Base-by-base conservation (phyloP, 768 basidiomycete species). In the Hygrocybe coccinea region DNA sequence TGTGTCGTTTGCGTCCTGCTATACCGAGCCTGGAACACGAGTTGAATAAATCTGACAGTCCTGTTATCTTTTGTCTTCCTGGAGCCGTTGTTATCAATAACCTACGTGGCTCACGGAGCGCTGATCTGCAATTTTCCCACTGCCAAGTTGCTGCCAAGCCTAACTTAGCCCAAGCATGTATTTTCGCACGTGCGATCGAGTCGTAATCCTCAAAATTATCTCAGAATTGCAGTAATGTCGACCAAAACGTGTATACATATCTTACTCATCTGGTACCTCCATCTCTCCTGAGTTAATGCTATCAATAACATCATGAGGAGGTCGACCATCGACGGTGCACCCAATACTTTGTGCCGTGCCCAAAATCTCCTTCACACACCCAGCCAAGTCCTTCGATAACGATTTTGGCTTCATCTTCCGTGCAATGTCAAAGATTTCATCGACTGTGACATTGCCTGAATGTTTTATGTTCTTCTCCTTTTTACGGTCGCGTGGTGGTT, bases 391-490 rank as follows among this genome's bases (percentile, higher is more conserved):
- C 80, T 95, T 97, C 62, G 95, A 89, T 57, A 97, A 77, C 7
- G 94, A 97, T 76, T 97, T 97, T 75, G 76, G 76, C 74, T 82
- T 87, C 94, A 99, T 95, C 60, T 85, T 95, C 72, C 97, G 89
- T 62, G 95, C 95, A 72, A 97, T 95, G 62, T 93, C 87, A 69
- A 90, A 74, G 68, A 99, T 93, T 72, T 97, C 92, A 67, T 95
- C 93, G 55, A 97, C 79, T 55, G 93, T 68, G 62, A 99, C 81
- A 79, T 97, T 98, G 58, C 97, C 97, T 59, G 76, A 75, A 82
- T 98, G 97, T 76, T 97, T 97, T 79, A 99, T 97, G 83, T 98
- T 99, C 83, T 99, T 99, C 84, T 99, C 95, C 86, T 99, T 99
- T 77, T 99, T 99, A 62, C 97, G 88, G 78, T 99, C 97, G 67